phyloP scores from a whole-genome alignment of 805 yeast genomes.

The Candida silvatica region DNA sequence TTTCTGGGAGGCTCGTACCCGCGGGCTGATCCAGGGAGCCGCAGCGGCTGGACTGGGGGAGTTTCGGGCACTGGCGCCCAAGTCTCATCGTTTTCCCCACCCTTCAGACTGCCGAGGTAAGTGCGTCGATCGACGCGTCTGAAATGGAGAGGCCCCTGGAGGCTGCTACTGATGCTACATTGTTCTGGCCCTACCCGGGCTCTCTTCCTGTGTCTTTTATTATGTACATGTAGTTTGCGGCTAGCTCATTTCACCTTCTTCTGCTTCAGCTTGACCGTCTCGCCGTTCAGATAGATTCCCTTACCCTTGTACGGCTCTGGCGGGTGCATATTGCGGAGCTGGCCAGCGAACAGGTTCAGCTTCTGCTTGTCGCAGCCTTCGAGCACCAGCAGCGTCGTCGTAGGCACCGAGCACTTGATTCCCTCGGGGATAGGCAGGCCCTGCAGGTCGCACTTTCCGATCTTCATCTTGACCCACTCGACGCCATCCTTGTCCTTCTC shows the following conservation, averaged over 20 bases:
- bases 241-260: slow-evolving; percentile 81
- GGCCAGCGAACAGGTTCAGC: slow-evolving; percentile 82
- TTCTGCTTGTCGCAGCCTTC: slow-evolving; percentile 87
- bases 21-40: too few species aligned
- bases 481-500: slow-evolving; percentile 42
- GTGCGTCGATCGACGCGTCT: not conserved
- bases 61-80: too few species aligned
- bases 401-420: slow-evolving; percentile 65
- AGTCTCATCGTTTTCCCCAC: too few species aligned
- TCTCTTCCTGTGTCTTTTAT: too few species aligned
- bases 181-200: not conserved
- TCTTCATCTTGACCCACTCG: slow-evolving; percentile 63
- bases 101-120: too few species aligned
- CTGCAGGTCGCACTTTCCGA: slow-evolving; percentile 81
- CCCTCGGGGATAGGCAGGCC: slow-evolving; percentile 72
- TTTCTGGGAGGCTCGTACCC: too few species aligned
- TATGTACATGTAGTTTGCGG: slow-evolving; percentile 2
- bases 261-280: slow-evolving; percentile 83
- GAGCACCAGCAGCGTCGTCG: slow-evolving; percentile 75
- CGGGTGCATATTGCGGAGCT: slow-evolving; percentile 76
- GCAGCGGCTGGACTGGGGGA: too few species aligned
- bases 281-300: slow-evolving; percentile 88
- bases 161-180: not conserved
- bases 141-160: too few species aligned
- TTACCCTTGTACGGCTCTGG: slow-evolving; percentile 99